Percentiles rank a stretch among this genome's conserved stretches.
Conservation (phyloP, 2,329 filamentous ascomycete species). For the Verticillium nubilum region DNA sequence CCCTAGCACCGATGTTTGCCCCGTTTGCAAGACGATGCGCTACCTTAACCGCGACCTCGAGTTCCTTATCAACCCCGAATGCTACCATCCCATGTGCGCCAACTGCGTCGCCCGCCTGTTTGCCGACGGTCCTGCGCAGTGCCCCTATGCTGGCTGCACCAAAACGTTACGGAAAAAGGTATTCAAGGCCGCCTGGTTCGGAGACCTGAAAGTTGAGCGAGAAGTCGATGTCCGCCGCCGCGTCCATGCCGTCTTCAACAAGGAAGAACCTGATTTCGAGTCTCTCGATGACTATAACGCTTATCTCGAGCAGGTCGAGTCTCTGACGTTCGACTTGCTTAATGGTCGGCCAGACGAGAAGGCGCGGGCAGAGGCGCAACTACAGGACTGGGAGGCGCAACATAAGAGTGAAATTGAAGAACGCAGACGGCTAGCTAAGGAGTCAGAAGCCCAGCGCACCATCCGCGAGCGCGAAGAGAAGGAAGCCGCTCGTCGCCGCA, state of each 20-base stretch:
- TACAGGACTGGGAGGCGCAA: constrained; percentile 61
- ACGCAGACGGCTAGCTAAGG: constrained; percentile 48
- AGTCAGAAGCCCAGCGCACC: constrained; percentile 48
- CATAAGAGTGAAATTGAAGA: constrained; percentile 65
- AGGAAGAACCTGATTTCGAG: constrained; percentile 86
- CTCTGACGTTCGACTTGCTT: constrained; percentile 83
- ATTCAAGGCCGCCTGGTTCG: constrained; percentile 86
- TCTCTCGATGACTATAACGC: constrained; percentile 80
- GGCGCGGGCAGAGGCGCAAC: constrained; percentile 35
- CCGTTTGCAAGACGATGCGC: constrained; percentile 92
- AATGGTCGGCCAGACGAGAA: constrained; percentile 62
- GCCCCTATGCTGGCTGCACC: constrained; percentile 83
- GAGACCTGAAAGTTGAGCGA: constrained; percentile 79
- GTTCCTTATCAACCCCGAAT: constrained; percentile 96
- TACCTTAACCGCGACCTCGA: constrained; percentile 93
- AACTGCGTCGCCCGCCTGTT: constrained; percentile 95
- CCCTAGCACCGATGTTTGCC: constrained; percentile 68
- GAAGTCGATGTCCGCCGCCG: constrained; percentile 87
- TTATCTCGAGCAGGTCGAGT: constrained; percentile 89
- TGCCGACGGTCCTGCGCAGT: constrained; percentile 83
- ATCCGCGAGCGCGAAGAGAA: constrained; percentile 58
- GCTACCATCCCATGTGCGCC: constrained; percentile 98
- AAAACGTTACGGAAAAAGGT: constrained; percentile 79
- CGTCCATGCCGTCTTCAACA: constrained; percentile 79
- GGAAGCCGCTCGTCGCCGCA: constrained; percentile 58